Evolutionary conservation across 2,329 filamentous ascomycete species (phyloP), one percentile per base, ranked within the genome.

Genomic region (Sclerotiophoma versabilis): DNA sequence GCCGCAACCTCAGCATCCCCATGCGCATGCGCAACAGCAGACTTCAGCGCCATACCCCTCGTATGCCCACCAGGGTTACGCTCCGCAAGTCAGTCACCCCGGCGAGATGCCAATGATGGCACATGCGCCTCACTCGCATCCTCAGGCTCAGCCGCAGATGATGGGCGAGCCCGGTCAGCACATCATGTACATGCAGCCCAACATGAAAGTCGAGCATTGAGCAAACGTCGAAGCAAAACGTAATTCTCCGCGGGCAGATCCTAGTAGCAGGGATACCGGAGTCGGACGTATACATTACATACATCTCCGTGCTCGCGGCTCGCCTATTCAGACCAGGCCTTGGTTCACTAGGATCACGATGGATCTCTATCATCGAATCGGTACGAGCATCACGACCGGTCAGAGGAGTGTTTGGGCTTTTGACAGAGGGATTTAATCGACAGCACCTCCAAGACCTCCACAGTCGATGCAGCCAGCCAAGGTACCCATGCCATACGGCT

Each of bases 201-300:
- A 76, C 57, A 75, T 76, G 72, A 77, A 76, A 62, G 70, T 71
- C 20, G 75, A 77, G 62, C 71, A 75, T 39, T 72, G 63, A 69
- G 54, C 37, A 37, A 42, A 44, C 34, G 34, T 49, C 17, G 26
- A 26, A 32, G 38, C 49, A 53, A 45, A 23, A 39, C 38, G 43
- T 43, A 44, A 45, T 52, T 36, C 33, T 54, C 49, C 36, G 49
- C 49, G 49, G 43, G 39, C 29, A 55, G 36, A 41, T 22, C 54
- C 49, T 38, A 36, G 36, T 32, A 23, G 46, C 54, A 54, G 43
- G 49, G 54, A 48, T 49, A 36, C 12, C 37, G 37, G 29, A 30
- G 41, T 50, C 41, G 47, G 52, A 50, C 45, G 26, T 26, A 45
- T 34, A 39, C 32, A 44, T 39, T 41, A 45, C 45, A 41, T 49